Evolutionary conservation across 257 asterid genomes (phyloP).

Genomic region (Petunia secreta): DNA sequence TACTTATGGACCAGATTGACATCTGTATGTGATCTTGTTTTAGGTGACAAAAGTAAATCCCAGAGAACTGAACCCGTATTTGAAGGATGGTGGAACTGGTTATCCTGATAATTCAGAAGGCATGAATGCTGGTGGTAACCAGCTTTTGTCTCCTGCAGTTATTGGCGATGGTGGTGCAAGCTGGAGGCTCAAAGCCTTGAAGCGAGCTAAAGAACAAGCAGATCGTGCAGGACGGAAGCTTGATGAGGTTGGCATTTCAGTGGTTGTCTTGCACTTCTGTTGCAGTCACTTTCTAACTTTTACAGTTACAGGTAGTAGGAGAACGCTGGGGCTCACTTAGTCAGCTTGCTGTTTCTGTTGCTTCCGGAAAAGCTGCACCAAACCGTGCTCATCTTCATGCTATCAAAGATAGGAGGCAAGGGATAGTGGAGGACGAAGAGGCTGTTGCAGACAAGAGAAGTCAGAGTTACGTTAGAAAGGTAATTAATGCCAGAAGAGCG

Average conservation of each 20-base stretch:
- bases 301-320: slow-evolving; percentile 67
- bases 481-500: slow-evolving; percentile 26
- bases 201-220: slow-evolving; percentile 94
- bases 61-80: slow-evolving; percentile 82
- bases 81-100: slow-evolving; percentile 70
- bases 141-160: slow-evolving; percentile 57
- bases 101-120: slow-evolving; percentile 75
- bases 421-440: slow-evolving; percentile 49
- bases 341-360: slow-evolving; percentile 85
- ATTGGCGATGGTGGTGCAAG: slow-evolving; percentile 99
- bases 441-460: slow-evolving; percentile 40
- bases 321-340: slow-evolving; percentile 97
- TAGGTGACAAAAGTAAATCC: slow-evolving; percentile 72
- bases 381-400: slow-evolving; percentile 91
- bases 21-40: slow-evolving; percentile 18
- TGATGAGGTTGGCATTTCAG: slow-evolving; percentile 57
- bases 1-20: slow-evolving; percentile 23
- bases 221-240: slow-evolving; percentile 85
- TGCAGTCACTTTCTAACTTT: slow-evolving; percentile 22
- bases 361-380: slow-evolving; percentile 76
- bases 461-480: slow-evolving; percentile 50
- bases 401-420: slow-evolving; percentile 65
- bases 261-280: neutral
- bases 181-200: slow-evolving; percentile 97
- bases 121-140: slow-evolving; percentile 39